Evolutionary conservation across 75 land plant species (phyloP), one percentile per base, ranked within the genome.

Genomic region (Pinus tabuliformis): DNA sequence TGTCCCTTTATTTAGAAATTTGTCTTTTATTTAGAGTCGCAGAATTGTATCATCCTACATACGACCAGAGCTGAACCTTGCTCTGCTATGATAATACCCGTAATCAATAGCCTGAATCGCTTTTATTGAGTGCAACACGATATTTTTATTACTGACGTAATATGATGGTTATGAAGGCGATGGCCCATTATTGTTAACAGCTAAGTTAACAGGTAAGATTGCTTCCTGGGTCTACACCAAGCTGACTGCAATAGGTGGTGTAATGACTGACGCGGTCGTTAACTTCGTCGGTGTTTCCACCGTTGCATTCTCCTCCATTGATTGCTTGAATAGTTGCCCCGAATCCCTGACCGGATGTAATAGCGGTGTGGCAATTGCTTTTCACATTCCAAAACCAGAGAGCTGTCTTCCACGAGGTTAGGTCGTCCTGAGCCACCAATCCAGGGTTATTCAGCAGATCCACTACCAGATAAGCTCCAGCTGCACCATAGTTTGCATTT

Each of bases 161-260:
- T 33, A 33, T 33, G 33, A 33, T 33, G 33, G 1, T 6, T 45
- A 45, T 45, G 8, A 45, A 45, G 9, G 49, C 8, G 7, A 6
- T 6, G 8, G 8, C 49, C 8, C 6, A 0, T 0, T 45, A 54
- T 37, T 26, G 26, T 26, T 77, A 86, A 22, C 88, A 86, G 61
- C 36, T 58, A 21, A 79, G 26, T 26, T 77, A 86, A 22, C 88
- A 86, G 61, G 22, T 58, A 21, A 79, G 79, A n/a, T 82, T 82
- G 30, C 21, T 58, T 6, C 87, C 87, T 12, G 90, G 79, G 56
- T 60, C 65, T 57, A 89, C 87, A 28, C 81, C 82, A 22, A 89
- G 22, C 57, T 78, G 77, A 16, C 59, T 58, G 59, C 87, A 82
- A 21, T 77, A 86, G 59, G 72, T 68, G 16, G 14, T 79, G 61